Percentiles rank a stretch among this genome's conserved stretches.
Conservation (phyloP, 2,329 filamentous ascomycete species). For the Hypoxylon sp. region DNA sequence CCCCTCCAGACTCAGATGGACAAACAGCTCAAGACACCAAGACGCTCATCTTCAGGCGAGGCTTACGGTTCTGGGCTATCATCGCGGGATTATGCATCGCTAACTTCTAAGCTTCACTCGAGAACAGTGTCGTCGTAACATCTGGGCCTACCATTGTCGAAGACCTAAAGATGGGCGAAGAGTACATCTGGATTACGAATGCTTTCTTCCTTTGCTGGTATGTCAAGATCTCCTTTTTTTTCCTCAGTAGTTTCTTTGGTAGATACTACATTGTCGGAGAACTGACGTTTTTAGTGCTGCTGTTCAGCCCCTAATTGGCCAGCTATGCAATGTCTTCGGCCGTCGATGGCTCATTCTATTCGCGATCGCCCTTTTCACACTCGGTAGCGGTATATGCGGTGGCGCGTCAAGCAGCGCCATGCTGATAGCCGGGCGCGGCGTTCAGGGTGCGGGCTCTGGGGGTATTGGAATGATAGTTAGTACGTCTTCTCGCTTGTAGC, state of each 20-base stretch:
- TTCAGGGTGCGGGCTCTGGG: slow-evolving; percentile 47
- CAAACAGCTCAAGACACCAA: no score
- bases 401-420: slow-evolving; percentile 57
- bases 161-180: slow-evolving; percentile 14
- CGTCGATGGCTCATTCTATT: slow-evolving; percentile 56
- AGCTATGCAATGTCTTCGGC: slow-evolving; percentile 58
- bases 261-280: no score
- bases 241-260: no score
- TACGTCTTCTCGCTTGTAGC: background rate
- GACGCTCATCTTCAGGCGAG: slow-evolving; percentile 11
- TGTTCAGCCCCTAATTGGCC: slow-evolving; percentile 51
- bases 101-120: slow-evolving; percentile 27
- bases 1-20: no score
- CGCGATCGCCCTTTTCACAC: slow-evolving; percentile 57
- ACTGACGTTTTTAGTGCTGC: slow-evolving; percentile 5
- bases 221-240: no score
- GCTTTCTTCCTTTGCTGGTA: background rate
- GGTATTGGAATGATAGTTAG: slow-evolving; percentile 16
- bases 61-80: slow-evolving; percentile 42
- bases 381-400: slow-evolving; percentile 66
- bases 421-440: slow-evolving; percentile 60
- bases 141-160: slow-evolving; percentile 22
- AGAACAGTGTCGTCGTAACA: slow-evolving; percentile 24
- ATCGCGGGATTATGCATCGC: slow-evolving; percentile 42
- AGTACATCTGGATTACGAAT: background rate